These are phyloP conservation scores for Pistacia integerrima DNA, from an alignment of 345 rosid genomes.

Conservation along the genomic window DNA sequence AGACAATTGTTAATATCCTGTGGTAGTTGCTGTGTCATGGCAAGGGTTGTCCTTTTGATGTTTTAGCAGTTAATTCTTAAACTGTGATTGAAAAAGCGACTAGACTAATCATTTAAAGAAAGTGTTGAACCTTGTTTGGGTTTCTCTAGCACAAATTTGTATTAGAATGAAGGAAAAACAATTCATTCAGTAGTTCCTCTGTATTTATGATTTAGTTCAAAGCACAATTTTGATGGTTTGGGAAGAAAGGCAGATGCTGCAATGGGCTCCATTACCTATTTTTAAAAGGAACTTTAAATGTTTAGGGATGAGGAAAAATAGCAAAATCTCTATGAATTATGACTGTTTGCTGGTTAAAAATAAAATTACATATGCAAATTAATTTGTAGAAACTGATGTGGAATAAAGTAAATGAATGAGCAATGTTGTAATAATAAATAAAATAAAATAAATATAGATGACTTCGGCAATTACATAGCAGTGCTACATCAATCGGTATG, in stretches of 20 bases:
- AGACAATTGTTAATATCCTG: neutral
- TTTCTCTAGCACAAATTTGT: conserved; percentile 9
- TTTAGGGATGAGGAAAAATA: neutral
- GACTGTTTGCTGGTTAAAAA: no score
- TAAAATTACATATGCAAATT: no score
- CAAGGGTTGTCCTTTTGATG: neutral
- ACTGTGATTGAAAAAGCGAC: neutral
- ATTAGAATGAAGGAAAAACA: conserved; percentile 5
- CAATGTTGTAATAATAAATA: no score
- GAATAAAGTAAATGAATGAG: no score
- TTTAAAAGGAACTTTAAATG: neutral
- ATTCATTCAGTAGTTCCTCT: neutral
- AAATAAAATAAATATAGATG: neutral
- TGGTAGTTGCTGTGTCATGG: neutral
- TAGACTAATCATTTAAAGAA: neutral
- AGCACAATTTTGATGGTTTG: neutral
- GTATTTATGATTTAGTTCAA: neutral
- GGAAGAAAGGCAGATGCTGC: neutral
- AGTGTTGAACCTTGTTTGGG: neutral
- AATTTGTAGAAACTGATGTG: no score
- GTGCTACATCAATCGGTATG: no score
- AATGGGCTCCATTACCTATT: neutral
- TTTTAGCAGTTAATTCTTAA: neutral
- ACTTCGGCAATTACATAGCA: neutral
- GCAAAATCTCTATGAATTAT: conserved; percentile 3